phyloP scores from a whole-genome alignment of 2,329 filamentous ascomycete genomes.

The Hypocrella siamensis region DNA sequence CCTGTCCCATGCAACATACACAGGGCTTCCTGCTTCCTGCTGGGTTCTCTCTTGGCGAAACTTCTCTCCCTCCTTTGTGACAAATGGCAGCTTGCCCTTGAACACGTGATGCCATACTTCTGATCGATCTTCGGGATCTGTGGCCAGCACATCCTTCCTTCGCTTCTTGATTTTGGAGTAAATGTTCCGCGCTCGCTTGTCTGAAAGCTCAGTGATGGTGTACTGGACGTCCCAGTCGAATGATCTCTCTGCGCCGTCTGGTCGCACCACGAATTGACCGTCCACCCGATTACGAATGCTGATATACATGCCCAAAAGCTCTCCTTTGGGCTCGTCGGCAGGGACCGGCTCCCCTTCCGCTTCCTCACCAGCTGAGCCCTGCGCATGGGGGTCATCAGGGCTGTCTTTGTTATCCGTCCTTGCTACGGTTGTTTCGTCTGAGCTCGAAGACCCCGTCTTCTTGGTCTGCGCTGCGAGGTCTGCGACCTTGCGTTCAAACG shows the following conservation, averaged over 20 bases:
- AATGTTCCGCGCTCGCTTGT: conserved; percentile 26
- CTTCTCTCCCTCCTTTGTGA: conserved; percentile 36
- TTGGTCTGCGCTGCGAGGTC: conserved; percentile 26
- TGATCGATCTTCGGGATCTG: conserved; percentile 24
- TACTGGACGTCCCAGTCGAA: conserved; percentile 66
- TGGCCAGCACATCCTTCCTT: conserved; percentile 29
- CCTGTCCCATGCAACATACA: conserved; percentile 31
- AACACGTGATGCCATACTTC: conserved; percentile 31
- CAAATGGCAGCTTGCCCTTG: conserved; percentile 19
- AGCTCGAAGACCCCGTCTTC: not conserved
- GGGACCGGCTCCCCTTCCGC: not conserved
- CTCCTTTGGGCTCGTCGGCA: conserved; percentile 5
- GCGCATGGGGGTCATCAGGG: not conserved
- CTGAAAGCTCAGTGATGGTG: conserved; percentile 46
- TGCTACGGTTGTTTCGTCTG: not conserved
- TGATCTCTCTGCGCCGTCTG: conserved; percentile 22
- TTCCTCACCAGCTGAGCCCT: not conserved
- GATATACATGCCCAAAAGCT: conserved; percentile 55
- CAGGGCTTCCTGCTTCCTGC: conserved; percentile 28
- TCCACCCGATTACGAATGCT: conserved; percentile 61
- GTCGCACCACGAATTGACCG: conserved; percentile 44
- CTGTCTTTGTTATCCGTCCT: not conserved
- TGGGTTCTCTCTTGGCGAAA: conserved; percentile 41
- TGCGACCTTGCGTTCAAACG: conserved; percentile 35
- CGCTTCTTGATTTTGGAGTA: conserved; percentile 42